Evolutionary conservation across 306 rosid genomes (phyloP).

Genomic region (Alnus rubra): DNA sequence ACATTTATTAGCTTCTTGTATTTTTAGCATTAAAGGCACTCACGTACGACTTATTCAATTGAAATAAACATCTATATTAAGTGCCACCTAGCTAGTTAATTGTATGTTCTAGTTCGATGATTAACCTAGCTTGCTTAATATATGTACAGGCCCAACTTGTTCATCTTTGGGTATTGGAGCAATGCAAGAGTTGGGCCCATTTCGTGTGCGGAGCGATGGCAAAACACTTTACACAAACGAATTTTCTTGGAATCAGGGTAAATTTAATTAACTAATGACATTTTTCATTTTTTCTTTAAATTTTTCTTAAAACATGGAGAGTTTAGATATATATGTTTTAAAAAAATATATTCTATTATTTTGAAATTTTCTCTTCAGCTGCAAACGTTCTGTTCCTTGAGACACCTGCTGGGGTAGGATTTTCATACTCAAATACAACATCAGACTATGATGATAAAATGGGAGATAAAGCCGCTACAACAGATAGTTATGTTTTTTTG

Average conservation of each 20-base stretch:
- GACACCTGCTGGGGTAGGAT: constrained; percentile 48
- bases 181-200: constrained; percentile 44
- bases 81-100: too few relatives aligned
- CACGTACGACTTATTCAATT: neutral
- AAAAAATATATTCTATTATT: neutral
- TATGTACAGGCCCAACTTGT: constrained; percentile 80
- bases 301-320: too few relatives aligned
- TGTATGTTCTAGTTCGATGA: neutral
- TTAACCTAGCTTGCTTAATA: neutral
- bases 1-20: too few relatives aligned
- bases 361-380: constrained; percentile 38
- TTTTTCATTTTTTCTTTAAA: too few relatives aligned
- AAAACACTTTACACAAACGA: constrained; percentile 62
- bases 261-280: too few relatives aligned
- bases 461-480: too few relatives aligned
- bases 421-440: too few relatives aligned
- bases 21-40: neutral
- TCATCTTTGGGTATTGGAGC: constrained; percentile 93
- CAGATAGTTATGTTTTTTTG: too few relatives aligned
- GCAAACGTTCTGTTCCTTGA: constrained; percentile 83
- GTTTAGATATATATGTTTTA: neutral
- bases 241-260: constrained; percentile 82
- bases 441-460: too few relatives aligned
- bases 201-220: constrained; percentile 88
- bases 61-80: neutral